Evolutionary conservation across 2,329 filamentous ascomycete genomes (phyloP).

Genomic region (Alternaria incomplexa): DNA sequence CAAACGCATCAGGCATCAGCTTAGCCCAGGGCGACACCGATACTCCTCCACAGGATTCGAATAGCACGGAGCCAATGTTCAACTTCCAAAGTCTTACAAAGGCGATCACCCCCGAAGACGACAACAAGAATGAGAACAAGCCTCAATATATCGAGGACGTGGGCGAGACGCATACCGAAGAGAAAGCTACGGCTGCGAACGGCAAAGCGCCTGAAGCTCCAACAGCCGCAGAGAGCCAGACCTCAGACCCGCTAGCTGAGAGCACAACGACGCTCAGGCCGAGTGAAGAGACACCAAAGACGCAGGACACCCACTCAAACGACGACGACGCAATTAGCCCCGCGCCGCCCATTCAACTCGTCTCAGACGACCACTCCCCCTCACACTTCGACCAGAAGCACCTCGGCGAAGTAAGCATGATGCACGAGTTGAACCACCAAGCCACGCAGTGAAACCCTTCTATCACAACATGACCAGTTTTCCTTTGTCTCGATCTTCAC

Average conservation of each 20-base stretch:
- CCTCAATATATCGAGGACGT: conserved; percentile 51
- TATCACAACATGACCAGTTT: neutral
- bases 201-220: neutral
- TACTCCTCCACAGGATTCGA: conserved; percentile 48
- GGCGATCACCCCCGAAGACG: conserved; percentile 72
- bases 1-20: conserved; percentile 62
- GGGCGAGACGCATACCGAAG: conserved; percentile 10
- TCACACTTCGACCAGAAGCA: conserved; percentile 43
- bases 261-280: conserved; percentile 40
- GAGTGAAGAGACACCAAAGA: conserved; percentile 6
- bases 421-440: conserved; percentile 35
- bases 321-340: conserved; percentile 36
- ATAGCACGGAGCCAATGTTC: conserved; percentile 77
- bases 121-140: conserved; percentile 51
- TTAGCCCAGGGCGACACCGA: conserved; percentile 39
- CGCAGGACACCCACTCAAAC: conserved; percentile 5
- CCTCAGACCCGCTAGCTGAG: conserved; percentile 25
- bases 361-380: conserved; percentile 22
- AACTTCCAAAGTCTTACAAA: conserved; percentile 89
- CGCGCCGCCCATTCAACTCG: conserved; percentile 29
- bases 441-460: conserved; percentile 33
- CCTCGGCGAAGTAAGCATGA: conserved; percentile 40
- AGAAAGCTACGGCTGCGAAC: conserved; percentile 6
- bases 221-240: conserved; percentile 3
- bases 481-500: neutral